Base-by-base conservation (phyloP, 805 yeast genomes). In the Candida rishiriensis region DNA sequence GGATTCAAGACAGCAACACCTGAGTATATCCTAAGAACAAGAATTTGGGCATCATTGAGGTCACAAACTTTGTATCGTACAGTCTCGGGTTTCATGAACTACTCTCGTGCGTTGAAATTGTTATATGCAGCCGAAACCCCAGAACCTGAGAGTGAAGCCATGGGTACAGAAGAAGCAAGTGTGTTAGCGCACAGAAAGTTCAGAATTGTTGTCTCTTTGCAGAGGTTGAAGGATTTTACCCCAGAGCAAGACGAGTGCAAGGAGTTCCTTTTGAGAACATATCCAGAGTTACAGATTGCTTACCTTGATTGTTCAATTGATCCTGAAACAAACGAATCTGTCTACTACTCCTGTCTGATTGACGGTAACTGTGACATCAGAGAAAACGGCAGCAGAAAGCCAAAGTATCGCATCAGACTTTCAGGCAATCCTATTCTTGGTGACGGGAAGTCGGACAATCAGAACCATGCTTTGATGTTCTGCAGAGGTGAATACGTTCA, bases 31-130 rank as follows among this genome's bases (percentile, higher is more conserved):
- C 58, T 83, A 47, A 69, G 93, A 59, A 87, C 95, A 0, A 69
- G 95, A 54, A 74, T 88, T 2, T 88, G 96, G 96, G 86, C 95
- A 0, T 86, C 96, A 0, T 66, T 85, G 44, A 72, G 96, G 55
- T 76, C 86, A 2, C 96, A 88, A 57, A 88, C 96, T 0, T 68
- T 88, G 39, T 88, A 82, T 56, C 71, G 96, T 37, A 88, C 96
- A 0, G 73, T 87, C 3, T 78, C 89, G 2, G 96, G 96, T 0
- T 88, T 88, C 58, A 79, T 78, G 77, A 87, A 88, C 57, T 88
- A 88, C 57, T 70, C 79, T 6, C 71, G 76, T 26, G 96, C 96
- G 0, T 70, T 88, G 18, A 82, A 81, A 48, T 65, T 87, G 15
- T 66, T 88, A 3, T 78, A 79, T 56, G 75, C 74, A 48, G 76